Conservation (phyloP, 1,284 basidiomycete genomes). For the Tilletia walkeri region DNA sequence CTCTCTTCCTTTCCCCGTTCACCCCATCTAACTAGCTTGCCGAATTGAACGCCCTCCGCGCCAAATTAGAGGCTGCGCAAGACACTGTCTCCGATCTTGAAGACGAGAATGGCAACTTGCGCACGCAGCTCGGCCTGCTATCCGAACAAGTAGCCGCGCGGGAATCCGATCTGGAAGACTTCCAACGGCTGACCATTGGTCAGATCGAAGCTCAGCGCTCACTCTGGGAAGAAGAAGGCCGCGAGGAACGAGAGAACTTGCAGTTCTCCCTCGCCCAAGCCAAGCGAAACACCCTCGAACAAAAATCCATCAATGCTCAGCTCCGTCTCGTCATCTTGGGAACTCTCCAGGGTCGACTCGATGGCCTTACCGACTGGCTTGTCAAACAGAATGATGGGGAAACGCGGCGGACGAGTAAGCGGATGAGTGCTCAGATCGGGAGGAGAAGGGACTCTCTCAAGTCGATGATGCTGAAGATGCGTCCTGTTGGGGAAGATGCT, state of each 20-base stretch:
- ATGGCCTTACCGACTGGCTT: conserved; percentile 21
- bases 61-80: conserved; percentile 20
- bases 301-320: conserved; percentile 23
- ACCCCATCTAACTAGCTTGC: conserved; percentile 23
- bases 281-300: conserved; percentile 19
- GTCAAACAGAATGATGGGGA: conserved; percentile 17
- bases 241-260: conserved; percentile 19
- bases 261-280: conserved; percentile 9
- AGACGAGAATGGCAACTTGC: conserved; percentile 33
- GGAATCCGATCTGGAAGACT: conserved; percentile 26
- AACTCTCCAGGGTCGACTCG: conserved; percentile 17
- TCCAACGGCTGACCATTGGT: conserved; percentile 17
- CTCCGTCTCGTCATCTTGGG: conserved; percentile 22
- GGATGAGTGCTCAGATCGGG: conserved; percentile 25
- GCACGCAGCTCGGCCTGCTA: conserved; percentile 27
- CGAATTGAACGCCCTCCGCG: conserved; percentile 27
- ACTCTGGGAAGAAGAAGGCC: conserved; percentile 22
- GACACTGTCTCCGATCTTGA: conserved; percentile 33
- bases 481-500: background rate
- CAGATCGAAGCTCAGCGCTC: conserved; percentile 17
- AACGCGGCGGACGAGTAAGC: conserved; percentile 20
- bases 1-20: background rate
- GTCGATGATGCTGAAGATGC: conserved; percentile 18
- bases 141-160: conserved; percentile 29
- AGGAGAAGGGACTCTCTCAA: conserved; percentile 18